Base-by-base conservation (phyloP, 2,329 filamentous ascomycete genomes). In the Dactylonectria macrodidyma region DNA sequence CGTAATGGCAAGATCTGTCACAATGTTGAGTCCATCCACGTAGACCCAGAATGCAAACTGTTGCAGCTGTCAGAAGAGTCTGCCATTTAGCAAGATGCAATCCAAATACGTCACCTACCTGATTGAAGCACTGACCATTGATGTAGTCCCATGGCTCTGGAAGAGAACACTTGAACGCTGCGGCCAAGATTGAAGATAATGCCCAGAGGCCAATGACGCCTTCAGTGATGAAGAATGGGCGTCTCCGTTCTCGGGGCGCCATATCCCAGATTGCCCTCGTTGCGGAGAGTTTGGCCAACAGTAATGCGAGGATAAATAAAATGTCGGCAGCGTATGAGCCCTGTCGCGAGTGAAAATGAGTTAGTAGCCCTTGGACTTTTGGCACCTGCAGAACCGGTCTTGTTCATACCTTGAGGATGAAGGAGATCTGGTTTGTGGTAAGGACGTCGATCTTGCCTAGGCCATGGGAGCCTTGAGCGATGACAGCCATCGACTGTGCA, bases 61-160 rank as follows among this genome's bases (percentile, higher is more conserved):
- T 50, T n/a, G 6, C 2, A 30, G 10, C 14, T 0, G 33, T 52
- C 19, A 65, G 30, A 44, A 4, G 12, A 11, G 24, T 38, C 16
- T 14, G 44, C 36, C 46, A 5, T 22, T 5, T 30, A 33, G 8
- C 41, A 24, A n/a, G 24, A 47, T 8, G 24, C 16, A 8, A n/a
- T 7, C 22, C 56, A 33, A n/a, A 38, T 22, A 3, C 55, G 34
- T 12, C 11, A 24, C 61, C 4, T 63, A 73, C 71, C n/a, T 44
- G 59, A 47, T 75, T 60, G 26, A 70, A 50, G 65, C 73, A 74
- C 60, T 66, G 48, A 2, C 62, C 57, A 11, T 68, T 51, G 22
- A 70, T 33, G 36, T 66, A 68, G 30, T 73, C 47, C 73, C 71
- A 75, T 12, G 71, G 68, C 24, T 69, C 38, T 5, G 70, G 70